A percentile compares a stretch with the other conserved stretches of the same genome.
phyloP scores from a whole-genome alignment of 2,329 filamentous ascomycete genomes.

The Samsoniella hepiali region DNA sequence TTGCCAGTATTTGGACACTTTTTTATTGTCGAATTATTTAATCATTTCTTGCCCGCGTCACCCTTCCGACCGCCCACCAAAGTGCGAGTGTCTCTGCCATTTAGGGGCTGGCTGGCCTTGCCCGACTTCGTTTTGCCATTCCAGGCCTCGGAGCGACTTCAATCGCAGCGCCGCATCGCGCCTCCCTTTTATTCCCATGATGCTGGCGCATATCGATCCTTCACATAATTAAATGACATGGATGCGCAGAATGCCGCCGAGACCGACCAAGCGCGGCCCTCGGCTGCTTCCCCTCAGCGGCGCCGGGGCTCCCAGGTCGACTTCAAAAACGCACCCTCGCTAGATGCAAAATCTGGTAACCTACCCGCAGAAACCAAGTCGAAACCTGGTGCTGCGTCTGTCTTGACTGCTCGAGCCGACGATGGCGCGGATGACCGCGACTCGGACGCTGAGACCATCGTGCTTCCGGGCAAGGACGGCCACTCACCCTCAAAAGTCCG shows the following conservation, averaged over 20 bases:
- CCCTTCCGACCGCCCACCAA: not conserved
- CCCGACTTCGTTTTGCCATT: not conserved
- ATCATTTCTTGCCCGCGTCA: not conserved
- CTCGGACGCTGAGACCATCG: slow-evolving; percentile 70
- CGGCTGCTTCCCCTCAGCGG: slow-evolving; percentile 49
- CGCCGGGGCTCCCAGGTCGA: slow-evolving; percentile 19
- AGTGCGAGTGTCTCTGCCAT: not conserved
- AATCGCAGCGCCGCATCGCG: slow-evolving; percentile 21
- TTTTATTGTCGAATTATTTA: not conserved
- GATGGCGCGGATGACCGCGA: slow-evolving; percentile 54
- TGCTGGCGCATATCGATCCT: slow-evolving; percentile 53
- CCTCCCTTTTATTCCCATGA: slow-evolving; percentile 40
- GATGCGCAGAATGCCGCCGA: slow-evolving; percentile 66
- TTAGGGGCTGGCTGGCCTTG: slow-evolving; percentile 16
- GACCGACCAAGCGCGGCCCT: slow-evolving; percentile 58
- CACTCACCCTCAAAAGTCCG: slow-evolving; percentile 61
- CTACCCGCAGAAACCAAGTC: slow-evolving; percentile 21
- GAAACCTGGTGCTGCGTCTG: slow-evolving; percentile 28
- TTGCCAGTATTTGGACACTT: not conserved
- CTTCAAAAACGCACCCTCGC: slow-evolving; percentile 5
- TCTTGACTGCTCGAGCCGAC: slow-evolving; percentile 31
- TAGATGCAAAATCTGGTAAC: slow-evolving; percentile 16
- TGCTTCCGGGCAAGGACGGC: slow-evolving; percentile 62
- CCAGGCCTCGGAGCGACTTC: not conserved
- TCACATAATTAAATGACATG: slow-evolving; percentile 61